Evolutionary conservation across 2,329 filamentous ascomycete species (phyloP).

Genomic region (Aureobasidium sp.): DNA sequence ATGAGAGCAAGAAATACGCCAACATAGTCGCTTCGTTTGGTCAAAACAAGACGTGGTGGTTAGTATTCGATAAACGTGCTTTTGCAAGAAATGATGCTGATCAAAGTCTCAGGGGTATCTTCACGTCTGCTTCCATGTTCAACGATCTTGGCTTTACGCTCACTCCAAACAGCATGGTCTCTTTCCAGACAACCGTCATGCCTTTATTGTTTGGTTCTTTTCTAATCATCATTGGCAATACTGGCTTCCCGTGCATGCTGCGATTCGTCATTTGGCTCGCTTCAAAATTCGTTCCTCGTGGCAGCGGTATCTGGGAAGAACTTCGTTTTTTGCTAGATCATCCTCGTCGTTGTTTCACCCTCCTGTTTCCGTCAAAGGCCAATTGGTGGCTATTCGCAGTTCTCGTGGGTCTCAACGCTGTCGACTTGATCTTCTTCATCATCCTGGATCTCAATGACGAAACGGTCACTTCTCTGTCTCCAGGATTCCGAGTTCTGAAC

Average conservation of each 20-base stretch:
- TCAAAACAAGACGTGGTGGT: slow-evolving; percentile 72
- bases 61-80: slow-evolving; percentile 14
- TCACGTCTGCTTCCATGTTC: slow-evolving; percentile 78
- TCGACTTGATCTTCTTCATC: slow-evolving; percentile 86
- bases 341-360: slow-evolving; percentile 88
- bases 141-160: slow-evolving; percentile 92
- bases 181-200: slow-evolving; percentile 69
- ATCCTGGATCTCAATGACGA: slow-evolving; percentile 75
- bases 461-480: slow-evolving; percentile 57
- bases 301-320: slow-evolving; percentile 76
- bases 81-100: not conserved
- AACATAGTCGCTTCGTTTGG: slow-evolving; percentile 52
- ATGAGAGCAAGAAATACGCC: slow-evolving; percentile 53
- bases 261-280: slow-evolving; percentile 83
- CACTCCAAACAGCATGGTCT: slow-evolving; percentile 88
- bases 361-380: slow-evolving; percentile 80
- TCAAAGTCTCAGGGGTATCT: slow-evolving; percentile 53
- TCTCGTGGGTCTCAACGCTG: slow-evolving; percentile 67
- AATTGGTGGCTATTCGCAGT: slow-evolving; percentile 96
- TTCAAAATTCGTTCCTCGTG: slow-evolving; percentile 56
- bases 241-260: slow-evolving; percentile 89
- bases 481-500: slow-evolving; percentile 69
- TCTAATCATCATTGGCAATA: slow-evolving; percentile 89
- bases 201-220: slow-evolving; percentile 71
- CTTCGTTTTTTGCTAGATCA: slow-evolving; percentile 86